Base-by-base conservation (phyloP, 108 stramenopile species). In the Conticribra weissflogii region DNA sequence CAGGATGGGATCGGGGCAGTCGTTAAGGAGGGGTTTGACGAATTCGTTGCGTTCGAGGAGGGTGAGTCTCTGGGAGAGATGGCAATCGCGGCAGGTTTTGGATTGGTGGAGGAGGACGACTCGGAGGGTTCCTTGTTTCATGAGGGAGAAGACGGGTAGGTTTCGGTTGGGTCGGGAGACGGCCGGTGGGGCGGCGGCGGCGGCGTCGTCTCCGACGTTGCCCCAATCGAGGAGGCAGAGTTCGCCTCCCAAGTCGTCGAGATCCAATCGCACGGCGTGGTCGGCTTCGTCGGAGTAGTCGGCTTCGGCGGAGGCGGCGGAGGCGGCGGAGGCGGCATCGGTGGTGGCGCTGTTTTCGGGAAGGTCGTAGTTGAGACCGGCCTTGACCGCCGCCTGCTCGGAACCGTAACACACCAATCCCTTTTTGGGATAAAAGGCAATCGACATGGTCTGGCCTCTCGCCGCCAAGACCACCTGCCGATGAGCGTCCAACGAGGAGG, bases 381-480 rank as follows among this genome's bases (percentile, higher is more conserved):
- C 79, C 63, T 93, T 93, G 25, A 90, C 89, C 1, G 92, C 89
- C 12, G 89, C 92, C 74, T 90, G 92, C 62, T 93, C 92, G 4
- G 87, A 88, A 16, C 92, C 92, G 63, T 74, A 93, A 47, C 86
- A 87, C 58, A 93, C 82, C 16, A 93, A 49, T 14, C 86, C 89
- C 63, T 93, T 93, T 12, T 56, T 51, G 3, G 92, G 92, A 65
- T 89, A 93, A 68, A 93, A 88, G 32, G 83, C 89, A 59, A 93
- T 65, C 2, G 88, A 89, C 72, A 92, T 67, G 7, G 86, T 87
- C 70, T 93, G 92, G 24, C 92, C 92, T 52, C 86, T 72, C 12
- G 92, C 92, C 16, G 89, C 92, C 64, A 93, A 63, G 65, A 87
- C 86, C 49, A 90, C 62, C 78, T 89, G 92, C 17, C 88, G 65